Evolutionary conservation across 1,284 basidiomycete species (phyloP).

Genomic region (Ceratobasidium sp.): DNA sequence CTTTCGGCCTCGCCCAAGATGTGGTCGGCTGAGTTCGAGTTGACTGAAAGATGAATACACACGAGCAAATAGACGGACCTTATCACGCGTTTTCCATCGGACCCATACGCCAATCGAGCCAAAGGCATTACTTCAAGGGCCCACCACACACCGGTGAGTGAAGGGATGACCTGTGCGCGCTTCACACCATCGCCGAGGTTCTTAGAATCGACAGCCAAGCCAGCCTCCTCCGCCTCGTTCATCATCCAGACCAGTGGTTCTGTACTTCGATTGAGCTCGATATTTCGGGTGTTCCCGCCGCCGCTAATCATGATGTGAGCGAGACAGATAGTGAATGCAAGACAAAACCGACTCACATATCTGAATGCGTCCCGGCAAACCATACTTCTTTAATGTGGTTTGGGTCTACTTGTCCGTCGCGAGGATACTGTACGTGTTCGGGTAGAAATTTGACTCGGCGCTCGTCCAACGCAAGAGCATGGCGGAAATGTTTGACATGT

Average conservation of each 20-base stretch:
- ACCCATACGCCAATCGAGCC: neutral
- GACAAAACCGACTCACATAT: conserved; percentile 53
- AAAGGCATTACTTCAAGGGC: neutral
- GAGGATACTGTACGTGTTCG: conserved; percentile 53
- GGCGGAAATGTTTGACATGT: conserved; percentile 59
- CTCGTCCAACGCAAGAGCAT: conserved; percentile 63
- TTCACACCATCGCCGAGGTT: conserved; percentile 12
- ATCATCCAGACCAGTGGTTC: conserved; percentile 51
- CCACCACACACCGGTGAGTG: conserved; percentile 2
- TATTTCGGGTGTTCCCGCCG: conserved; percentile 50
- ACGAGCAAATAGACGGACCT: neutral
- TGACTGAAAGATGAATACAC: neutral
- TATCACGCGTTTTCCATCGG: neutral
- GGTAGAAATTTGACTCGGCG: conserved; percentile 61
- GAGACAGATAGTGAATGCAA: neutral
- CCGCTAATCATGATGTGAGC: conserved; percentile 44
- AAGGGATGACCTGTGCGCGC: neutral
- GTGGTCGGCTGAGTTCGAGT: neutral
- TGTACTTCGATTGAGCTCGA: conserved; percentile 31
- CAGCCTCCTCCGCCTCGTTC: conserved; percentile 46
- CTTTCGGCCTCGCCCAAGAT: neutral
- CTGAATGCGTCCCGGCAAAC: conserved; percentile 58
- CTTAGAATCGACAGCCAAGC: conserved; percentile 3
- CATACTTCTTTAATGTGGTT: conserved; percentile 54
- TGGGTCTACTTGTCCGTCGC: conserved; percentile 45